Percentiles rank a stretch among this genome's conserved stretches.
phyloP scores from a whole-genome alignment of 352 stramenopile species.

The Phytophthora sp. region DNA sequence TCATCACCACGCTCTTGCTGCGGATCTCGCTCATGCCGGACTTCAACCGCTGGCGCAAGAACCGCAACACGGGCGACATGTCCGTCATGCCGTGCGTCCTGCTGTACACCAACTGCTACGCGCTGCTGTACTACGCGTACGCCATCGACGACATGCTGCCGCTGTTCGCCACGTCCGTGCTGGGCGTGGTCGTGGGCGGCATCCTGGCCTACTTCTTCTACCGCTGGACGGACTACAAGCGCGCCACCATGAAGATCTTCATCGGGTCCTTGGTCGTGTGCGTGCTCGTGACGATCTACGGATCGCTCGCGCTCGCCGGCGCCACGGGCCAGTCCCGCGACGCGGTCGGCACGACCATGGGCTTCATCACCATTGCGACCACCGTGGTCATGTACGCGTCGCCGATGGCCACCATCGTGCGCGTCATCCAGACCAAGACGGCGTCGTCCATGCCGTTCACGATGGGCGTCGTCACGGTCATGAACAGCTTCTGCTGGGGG shows the following conservation, averaged over 20 bases:
- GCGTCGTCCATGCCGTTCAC: slow-evolving; percentile 29
- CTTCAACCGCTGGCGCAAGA: slow-evolving; percentile 30
- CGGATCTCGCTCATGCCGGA: slow-evolving; percentile 31
- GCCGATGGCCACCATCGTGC: slow-evolving; percentile 51
- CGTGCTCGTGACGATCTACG: slow-evolving; percentile 26
- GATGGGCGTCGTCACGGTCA: slow-evolving; percentile 20
- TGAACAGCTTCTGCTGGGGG: slow-evolving; percentile 21
- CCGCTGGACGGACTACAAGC: slow-evolving; percentile 12
- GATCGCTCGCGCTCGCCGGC: slow-evolving; percentile 23
- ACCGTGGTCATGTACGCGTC: slow-evolving; percentile 57
- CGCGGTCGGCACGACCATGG: slow-evolving; percentile 33
- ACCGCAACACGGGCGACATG: slow-evolving; percentile 27
- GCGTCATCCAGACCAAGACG: slow-evolving; percentile 28
- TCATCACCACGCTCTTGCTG: slow-evolving; percentile 38
- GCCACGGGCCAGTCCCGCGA: slow-evolving; percentile 17
- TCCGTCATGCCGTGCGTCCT: slow-evolving; percentile 24
- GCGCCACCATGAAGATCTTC: not conserved
- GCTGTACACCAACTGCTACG: slow-evolving; percentile 33
- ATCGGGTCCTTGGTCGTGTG: not conserved
- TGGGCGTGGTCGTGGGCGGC: slow-evolving; percentile 15
- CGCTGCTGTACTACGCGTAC: slow-evolving; percentile 30
- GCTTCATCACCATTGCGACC: slow-evolving; percentile 46
- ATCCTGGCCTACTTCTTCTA: slow-evolving; percentile 21
- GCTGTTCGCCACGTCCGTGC: slow-evolving; percentile 17
- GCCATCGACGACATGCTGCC: slow-evolving; percentile 21